Evolutionary conservation across 2,329 filamentous ascomycete genomes (phyloP), one percentile per base, ranked within the genome.

Genomic region (Calonectria henricotiae): DNA sequence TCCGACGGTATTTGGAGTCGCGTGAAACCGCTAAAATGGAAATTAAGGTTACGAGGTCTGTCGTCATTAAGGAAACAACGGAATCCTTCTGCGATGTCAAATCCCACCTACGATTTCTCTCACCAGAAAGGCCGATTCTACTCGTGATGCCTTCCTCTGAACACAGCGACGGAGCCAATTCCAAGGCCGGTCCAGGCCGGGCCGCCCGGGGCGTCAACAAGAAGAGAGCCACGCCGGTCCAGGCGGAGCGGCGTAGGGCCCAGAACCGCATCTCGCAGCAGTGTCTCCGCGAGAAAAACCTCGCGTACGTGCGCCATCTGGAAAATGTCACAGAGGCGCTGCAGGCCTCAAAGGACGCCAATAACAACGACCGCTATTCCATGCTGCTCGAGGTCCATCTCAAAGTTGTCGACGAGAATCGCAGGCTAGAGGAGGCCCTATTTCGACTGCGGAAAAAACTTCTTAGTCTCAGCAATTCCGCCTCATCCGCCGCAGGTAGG

Each of bases 331-430:
- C 51, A 11, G 32, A 58, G 20, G 51, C 51, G 4, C 35, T 58
- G 51, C 51, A 58, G 32, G 32, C 51, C 12, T 58, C 51, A 39
- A 58, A 58, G 51, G 51, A 58, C 23, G 32, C 51, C 35, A 39
- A 37, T 32, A 58, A 58, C 51, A 58, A 58, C 32, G 51, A 58
- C 51, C 51, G 51, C 20, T 58, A 58, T 37, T 58, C 51, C 5
- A 39, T 58, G 51, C 51, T 58, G 32, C 51, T 58, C 20, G 51
- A 58, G 51, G 51, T 58, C 35, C 51, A 58, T 37, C 51, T 58
- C 51, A 58, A 58, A 13, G 51, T 58, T 25, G 51, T 58, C 51
- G 51, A 58, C 32, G 51, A 58, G 51, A 58, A 58, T n/a, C 51
- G 51, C 51, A 58, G 51, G 12, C 6, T 58, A 15, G 51, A 58